Conservation (phyloP, 108 stramenopile species). For the Pseudonitzschia pungens region DNA sequence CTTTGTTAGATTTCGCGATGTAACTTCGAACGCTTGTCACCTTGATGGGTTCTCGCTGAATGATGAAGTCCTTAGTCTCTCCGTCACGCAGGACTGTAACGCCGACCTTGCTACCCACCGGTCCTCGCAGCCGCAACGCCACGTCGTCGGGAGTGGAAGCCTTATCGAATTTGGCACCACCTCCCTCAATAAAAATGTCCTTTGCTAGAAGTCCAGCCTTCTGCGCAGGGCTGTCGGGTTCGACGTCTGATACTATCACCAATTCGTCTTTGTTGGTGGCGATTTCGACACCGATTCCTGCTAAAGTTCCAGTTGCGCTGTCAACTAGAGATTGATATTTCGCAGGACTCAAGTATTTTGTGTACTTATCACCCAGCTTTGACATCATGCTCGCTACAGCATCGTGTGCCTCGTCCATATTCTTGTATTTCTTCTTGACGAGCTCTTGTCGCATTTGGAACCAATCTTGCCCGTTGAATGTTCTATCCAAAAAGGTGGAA, state of each 20-base stretch:
- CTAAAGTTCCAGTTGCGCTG: conserved; percentile 78
- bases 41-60: conserved; percentile 82
- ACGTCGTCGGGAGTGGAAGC: conserved; percentile 80
- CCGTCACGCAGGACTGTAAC: conserved; percentile 71
- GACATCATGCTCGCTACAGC: conserved; percentile 65
- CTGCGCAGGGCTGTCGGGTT: conserved; percentile 68
- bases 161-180: conserved; percentile 66
- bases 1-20: conserved; percentile 50
- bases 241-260: conserved; percentile 72
- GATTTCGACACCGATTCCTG: conserved; percentile 86
- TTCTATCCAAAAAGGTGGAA: conserved; percentile 86
- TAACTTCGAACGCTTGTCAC: conserved; percentile 80
- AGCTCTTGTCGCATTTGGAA: conserved; percentile 78
- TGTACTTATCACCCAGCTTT: conserved; percentile 91
- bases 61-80: conserved; percentile 75
- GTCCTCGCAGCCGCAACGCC: conserved; percentile 71
- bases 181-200: conserved; percentile 79
- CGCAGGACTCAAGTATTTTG: conserved; percentile 86
- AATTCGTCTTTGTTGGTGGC: conserved; percentile 39
- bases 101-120: conserved; percentile 76
- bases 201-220: conserved; percentile 60
- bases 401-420: conserved; percentile 69
- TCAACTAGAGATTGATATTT: conserved; percentile 93
- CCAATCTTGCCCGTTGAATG: conserved; percentile 95
- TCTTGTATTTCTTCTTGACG: conserved; percentile 73